These are phyloP conservation scores for Trichoderma lentiforme DNA, from an alignment of 2,329 filamentous ascomycete genomes.

Conservation along the genomic window DNA sequence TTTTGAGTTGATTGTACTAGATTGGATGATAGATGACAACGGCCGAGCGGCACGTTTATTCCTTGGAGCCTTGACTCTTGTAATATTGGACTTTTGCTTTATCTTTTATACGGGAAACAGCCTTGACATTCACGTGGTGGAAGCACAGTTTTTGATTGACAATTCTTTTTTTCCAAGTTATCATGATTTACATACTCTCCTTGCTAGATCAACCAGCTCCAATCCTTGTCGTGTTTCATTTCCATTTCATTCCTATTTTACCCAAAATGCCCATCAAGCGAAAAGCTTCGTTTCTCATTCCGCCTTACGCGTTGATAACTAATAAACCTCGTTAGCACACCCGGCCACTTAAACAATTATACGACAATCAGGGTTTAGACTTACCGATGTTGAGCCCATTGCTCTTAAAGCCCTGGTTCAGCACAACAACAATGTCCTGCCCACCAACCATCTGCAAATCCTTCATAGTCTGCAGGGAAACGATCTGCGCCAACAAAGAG, in stretches of 20 bases:
- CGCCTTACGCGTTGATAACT: neutral
- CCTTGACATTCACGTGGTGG: neutral
- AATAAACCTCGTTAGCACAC: neutral
- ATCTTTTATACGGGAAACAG: too few species aligned
- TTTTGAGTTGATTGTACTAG: neutral
- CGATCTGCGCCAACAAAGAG: conserved; percentile 27
- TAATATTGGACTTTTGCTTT: neutral
- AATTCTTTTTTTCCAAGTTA: neutral
- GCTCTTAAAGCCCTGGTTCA: conserved; percentile 25
- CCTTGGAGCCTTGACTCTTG: neutral
- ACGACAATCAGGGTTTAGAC: neutral
- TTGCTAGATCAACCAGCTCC: neutral
- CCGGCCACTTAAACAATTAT: neutral
- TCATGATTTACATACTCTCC: conserved; percentile 7
- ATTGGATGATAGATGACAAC: neutral
- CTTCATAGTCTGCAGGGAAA: conserved; percentile 28
- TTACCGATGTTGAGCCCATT: conserved; percentile 23
- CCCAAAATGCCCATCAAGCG: neutral
- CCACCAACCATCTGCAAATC: conserved; percentile 25
- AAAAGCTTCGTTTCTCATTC: neutral
- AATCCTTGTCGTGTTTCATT: neutral
- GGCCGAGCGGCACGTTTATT: neutral
- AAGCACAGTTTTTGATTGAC: neutral
- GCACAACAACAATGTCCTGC: conserved; percentile 24
- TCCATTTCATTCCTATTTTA: neutral